phyloP scores from a whole-genome alignment of 2,329 filamentous ascomycete species.

The Colletotrichum phormii region DNA sequence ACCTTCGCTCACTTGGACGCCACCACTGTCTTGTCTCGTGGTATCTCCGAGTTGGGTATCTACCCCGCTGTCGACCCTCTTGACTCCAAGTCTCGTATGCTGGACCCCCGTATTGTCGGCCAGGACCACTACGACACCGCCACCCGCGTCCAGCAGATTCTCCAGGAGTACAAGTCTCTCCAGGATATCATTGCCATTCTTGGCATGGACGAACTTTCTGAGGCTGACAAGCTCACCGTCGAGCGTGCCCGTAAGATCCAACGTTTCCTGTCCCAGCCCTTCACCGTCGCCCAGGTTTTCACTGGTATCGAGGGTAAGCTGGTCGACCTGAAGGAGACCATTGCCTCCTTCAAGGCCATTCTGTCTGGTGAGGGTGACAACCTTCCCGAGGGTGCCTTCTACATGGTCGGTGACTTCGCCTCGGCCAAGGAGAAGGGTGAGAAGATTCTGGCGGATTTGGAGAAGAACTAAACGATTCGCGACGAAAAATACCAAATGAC shows the following conservation, averaged over 20 bases:
- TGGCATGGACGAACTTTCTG: constrained; percentile 99
- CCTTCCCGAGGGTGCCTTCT: constrained; percentile 93
- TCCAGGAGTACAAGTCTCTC: constrained; percentile 99
- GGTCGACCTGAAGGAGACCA: constrained; percentile 99
- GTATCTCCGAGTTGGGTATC: constrained; percentile 99
- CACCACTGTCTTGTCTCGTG: constrained; percentile 99
- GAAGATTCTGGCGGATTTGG: constrained; percentile 98
- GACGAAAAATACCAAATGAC: constrained; percentile 37
- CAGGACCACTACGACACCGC: constrained; percentile 97
- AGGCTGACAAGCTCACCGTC: constrained; percentile 99
- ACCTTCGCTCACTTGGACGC: constrained; percentile 99
- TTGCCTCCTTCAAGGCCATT: constrained; percentile 96
- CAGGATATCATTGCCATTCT: constrained; percentile 99
- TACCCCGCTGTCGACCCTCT: constrained; percentile 99
- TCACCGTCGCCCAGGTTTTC: constrained; percentile 88
- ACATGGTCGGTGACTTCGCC: constrained; percentile 98
- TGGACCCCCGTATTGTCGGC: constrained; percentile 98
- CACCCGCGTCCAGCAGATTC: constrained; percentile 96
- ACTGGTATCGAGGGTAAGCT: constrained; percentile 95
- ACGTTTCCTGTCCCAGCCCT: constrained; percentile 99
- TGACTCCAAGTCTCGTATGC: constrained; percentile 99
- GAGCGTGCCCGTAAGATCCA: constrained; percentile 99
- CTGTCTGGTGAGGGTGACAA: constrained; percentile 94
- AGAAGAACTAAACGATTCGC: constrained; percentile 54
- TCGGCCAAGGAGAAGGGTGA: constrained; percentile 96